Base-by-base conservation (phyloP, 2,329 filamentous ascomycete species). In the Furcasterigmium sp. region DNA sequence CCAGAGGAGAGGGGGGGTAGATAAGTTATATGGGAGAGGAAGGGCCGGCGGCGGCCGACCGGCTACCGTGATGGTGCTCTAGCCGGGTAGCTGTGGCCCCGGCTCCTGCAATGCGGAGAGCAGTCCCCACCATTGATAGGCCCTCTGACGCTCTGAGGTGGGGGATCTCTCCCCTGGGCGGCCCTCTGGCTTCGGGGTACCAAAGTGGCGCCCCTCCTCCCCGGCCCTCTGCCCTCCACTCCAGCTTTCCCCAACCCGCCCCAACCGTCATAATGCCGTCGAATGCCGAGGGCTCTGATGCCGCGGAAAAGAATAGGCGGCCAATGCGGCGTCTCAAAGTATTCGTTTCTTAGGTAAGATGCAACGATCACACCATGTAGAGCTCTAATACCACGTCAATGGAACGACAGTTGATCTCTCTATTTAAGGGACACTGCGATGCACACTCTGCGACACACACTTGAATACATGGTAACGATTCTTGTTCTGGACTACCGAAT, bases 201-300 rank as follows among this genome's bases (percentile, higher is more conserved):
- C n/a, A n/a, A n/a, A n/a, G n/a, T n/a, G n/a, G n/a, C n/a, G n/a
- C n/a, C n/a, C n/a, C n/a, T n/a, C n/a, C n/a, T n/a, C n/a, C n/a
- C n/a, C n/a, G n/a, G n/a, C n/a, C n/a, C n/a, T n/a, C n/a, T n/a
- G n/a, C n/a, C n/a, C n/a, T n/a, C n/a, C n/a, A n/a, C n/a, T n/a
- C n/a, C n/a, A n/a, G n/a, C n/a, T n/a, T n/a, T n/a, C n/a, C n/a
- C n/a, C n/a, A n/a, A n/a, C 18, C 29, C 38, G 35, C 48, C 43
- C 43, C 42, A 32, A 42, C 43, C 39, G 46, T 46, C 39, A 14
- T 32, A 46, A 50, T 48, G 47, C 49, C 49, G 49, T 36, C 34
- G 36, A 19, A 46, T 46, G 48, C 49, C 49, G 49, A 50, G 41
- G 39, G 36, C 23, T 26, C 23, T 11, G 23, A 26, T 26, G 20